Conservation (phyloP, 495 filamentous ascomycete genomes). For the Penicillium coffeae region DNA sequence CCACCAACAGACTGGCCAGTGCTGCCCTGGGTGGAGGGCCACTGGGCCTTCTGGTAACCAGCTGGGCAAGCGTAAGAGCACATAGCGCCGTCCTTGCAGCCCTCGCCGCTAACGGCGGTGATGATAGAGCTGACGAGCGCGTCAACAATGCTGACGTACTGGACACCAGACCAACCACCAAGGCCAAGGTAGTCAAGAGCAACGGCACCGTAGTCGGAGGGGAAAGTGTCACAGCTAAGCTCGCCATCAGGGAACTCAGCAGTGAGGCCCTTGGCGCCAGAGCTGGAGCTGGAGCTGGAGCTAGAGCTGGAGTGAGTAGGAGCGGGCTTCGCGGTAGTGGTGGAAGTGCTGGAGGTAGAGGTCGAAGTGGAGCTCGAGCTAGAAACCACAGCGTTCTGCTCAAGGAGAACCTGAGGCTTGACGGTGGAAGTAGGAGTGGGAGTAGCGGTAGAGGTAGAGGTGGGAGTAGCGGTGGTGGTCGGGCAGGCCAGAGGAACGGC, state of each 20-base stretch:
- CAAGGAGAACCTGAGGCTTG: slow-evolving; percentile 26
- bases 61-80: slow-evolving; percentile 93
- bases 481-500: slow-evolving; percentile 32
- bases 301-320: slow-evolving; percentile 16
- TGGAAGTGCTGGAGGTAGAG: slow-evolving; percentile 13
- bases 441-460: slow-evolving; percentile 16
- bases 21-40: slow-evolving; percentile 74
- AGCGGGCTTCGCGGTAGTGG: slow-evolving; percentile 12
- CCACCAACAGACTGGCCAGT: slow-evolving; percentile 89
- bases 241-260: slow-evolving; percentile 74
- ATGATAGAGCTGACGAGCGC: slow-evolving; percentile 55
- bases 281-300: slow-evolving; percentile 17
- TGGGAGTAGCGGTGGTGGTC: slow-evolving; percentile 16
- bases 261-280: slow-evolving; percentile 53
- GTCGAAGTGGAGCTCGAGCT: slow-evolving; percentile 16
- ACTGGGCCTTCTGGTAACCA: slow-evolving; percentile 91
- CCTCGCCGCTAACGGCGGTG: slow-evolving; percentile 52
- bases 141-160: slow-evolving; percentile 46
- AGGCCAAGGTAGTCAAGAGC: slow-evolving; percentile 62
- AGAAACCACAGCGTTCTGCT: slow-evolving; percentile 17
- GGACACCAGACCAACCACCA: slow-evolving; percentile 79
- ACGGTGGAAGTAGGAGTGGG: slow-evolving; percentile 21
- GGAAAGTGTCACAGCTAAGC: slow-evolving; percentile 69
- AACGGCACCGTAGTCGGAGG: slow-evolving; percentile 78
- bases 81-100: slow-evolving; percentile 60